A percentile compares a stretch with the other conserved stretches of the same genome.
Evolutionary conservation across 306 rosid genomes (phyloP).

Genomic region (Vicia faba): DNA sequence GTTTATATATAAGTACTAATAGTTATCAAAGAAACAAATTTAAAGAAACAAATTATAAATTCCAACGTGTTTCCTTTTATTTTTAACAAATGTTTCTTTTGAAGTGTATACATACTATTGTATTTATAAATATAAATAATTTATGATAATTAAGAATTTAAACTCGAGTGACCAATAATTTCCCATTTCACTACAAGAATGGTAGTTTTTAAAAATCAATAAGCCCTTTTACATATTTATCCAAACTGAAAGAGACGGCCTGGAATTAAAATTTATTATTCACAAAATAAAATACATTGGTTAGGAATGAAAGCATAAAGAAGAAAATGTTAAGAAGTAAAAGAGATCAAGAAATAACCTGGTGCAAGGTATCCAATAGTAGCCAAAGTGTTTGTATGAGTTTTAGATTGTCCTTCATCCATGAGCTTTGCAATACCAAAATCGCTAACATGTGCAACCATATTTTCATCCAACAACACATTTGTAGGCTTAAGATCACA

Average conservation of each 20-base stretch:
- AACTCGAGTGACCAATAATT: too few species aligned
- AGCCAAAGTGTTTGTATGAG: constrained; percentile 44
- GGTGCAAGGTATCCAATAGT: constrained; percentile 57
- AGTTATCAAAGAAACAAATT: neutral
- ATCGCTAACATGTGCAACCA: constrained; percentile 49
- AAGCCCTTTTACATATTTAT: too few species aligned
- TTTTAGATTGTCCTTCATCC: constrained; percentile 41
- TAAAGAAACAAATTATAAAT: neutral
- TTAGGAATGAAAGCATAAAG: neutral
- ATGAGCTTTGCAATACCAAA: constrained; percentile 47
- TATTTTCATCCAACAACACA: constrained; percentile 45
- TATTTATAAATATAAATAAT: too few species aligned
- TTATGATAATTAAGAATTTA: too few species aligned
- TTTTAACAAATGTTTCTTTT: neutral
- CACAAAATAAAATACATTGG: neutral
- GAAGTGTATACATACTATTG: too few species aligned
- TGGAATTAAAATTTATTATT: too few species aligned
- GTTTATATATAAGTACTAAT: neutral
- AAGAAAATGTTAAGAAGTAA: neutral
- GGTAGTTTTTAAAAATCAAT: too few species aligned
- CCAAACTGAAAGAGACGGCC: too few species aligned
- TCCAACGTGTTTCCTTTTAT: neutral
- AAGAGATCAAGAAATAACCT: constrained; percentile 30
- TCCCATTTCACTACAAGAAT: too few species aligned
- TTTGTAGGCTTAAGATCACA: constrained; percentile 55